A percentile compares a stretch with the other conserved stretches of the same genome.
phyloP scores from a whole-genome alignment of 177 flowering plant genomes.

The Vitis hybrid region DNA sequence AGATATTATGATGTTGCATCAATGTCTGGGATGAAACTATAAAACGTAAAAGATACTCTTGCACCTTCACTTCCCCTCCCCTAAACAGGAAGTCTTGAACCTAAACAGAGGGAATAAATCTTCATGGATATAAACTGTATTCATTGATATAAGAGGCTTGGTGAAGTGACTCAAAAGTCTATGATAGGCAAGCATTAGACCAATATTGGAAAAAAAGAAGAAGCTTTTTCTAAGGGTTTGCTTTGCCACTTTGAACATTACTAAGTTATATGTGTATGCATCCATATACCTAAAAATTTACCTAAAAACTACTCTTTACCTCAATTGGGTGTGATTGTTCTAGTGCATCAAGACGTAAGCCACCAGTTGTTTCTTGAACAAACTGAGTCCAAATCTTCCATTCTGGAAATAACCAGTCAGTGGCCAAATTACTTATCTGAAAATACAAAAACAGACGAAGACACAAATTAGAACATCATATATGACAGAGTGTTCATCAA shows the following conservation, averaged over 20 bases:
- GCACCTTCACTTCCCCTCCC: background rate
- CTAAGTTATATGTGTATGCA: background rate
- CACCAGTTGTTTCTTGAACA: slow-evolving; percentile 8
- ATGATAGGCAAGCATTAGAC: too few relatives aligned
- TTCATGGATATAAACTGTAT: too few relatives aligned
- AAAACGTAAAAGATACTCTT: too few relatives aligned
- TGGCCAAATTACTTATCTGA: slow-evolving; percentile 27
- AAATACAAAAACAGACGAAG: background rate
- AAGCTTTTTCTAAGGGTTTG: background rate
- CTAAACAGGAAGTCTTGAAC: background rate
- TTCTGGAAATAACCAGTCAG: slow-evolving; percentile 23
- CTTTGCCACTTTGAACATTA: background rate
- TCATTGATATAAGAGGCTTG: too few relatives aligned
- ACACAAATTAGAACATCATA: background rate
- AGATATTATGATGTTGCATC: background rate
- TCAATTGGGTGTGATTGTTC: slow-evolving; percentile 32
- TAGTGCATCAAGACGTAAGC: slow-evolving; percentile 22
- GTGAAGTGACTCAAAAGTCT: too few relatives aligned
- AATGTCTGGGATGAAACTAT: background rate
- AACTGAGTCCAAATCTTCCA: slow-evolving; percentile 35
- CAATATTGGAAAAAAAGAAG: background rate
- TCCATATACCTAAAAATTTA: background rate
- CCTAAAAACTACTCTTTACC: slow-evolving; percentile 1
- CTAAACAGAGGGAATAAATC: too few relatives aligned
- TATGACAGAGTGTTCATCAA: background rate